Conservation (phyloP, 2,329 filamentous ascomycete genomes). For the Colletotrichum sublineola region DNA sequence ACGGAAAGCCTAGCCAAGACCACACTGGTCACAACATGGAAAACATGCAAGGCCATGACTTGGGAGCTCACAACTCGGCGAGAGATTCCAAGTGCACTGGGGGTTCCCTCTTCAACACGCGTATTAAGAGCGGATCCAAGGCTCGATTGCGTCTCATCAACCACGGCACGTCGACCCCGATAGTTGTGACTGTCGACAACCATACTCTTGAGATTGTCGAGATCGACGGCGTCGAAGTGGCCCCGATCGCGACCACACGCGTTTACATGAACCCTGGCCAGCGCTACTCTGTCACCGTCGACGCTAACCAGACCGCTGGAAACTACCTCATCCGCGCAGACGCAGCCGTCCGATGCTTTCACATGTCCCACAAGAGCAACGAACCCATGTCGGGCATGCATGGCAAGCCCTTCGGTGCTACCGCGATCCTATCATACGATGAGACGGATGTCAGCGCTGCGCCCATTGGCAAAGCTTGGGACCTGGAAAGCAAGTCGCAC, state of each 20-base stretch:
- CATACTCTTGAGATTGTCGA: conserved; percentile 55
- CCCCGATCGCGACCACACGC: conserved; percentile 50
- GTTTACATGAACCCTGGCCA: conserved; percentile 57
- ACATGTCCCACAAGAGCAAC: conserved; percentile 39
- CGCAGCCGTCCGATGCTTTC: conserved; percentile 33
- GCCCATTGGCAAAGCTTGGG: conserved; percentile 42
- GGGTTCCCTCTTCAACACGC: conserved; percentile 51
- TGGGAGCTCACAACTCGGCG: conserved; percentile 10
- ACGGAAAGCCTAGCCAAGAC: conserved; percentile 19
- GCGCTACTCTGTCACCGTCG: conserved; percentile 54
- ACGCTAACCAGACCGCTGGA: conserved; percentile 49
- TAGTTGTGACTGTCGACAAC: conserved; percentile 56
- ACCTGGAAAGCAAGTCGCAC: conserved; percentile 23
- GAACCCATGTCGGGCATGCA: conserved; percentile 28
- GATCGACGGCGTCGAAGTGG: conserved; percentile 56
- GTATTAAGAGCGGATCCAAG: conserved; percentile 46
- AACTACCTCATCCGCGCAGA: conserved; percentile 54
- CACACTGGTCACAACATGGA: conserved; percentile 28
- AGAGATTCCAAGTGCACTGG: conserved; percentile 46
- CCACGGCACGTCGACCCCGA: conserved; percentile 54
- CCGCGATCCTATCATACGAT: conserved; percentile 42
- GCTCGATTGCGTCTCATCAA: conserved; percentile 57
- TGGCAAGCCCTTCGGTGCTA: conserved; percentile 37
- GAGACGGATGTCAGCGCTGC: conserved; percentile 30
- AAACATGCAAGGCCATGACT: conserved; percentile 21